A percentile compares a stretch with the other conserved stretches of the same genome.
Evolutionary conservation across 73 alveolate genomes (phyloP).

Genomic region (Paramecium primaurelia): DNA sequence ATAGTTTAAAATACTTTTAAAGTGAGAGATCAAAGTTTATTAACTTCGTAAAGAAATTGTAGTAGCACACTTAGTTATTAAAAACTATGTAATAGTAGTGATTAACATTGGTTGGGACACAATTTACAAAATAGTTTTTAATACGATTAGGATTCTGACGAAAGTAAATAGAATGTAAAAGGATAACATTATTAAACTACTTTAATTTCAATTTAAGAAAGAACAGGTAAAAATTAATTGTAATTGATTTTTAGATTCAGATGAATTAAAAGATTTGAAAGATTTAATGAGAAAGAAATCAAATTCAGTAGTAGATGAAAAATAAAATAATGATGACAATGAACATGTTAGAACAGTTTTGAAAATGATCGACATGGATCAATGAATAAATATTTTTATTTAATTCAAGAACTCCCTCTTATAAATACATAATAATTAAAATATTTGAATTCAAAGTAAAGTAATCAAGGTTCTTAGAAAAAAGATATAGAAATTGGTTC

Average conservation of each 20-base stretch:
- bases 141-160: not conserved
- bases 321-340: not conserved
- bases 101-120: slow-evolving; percentile 12
- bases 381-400: not conserved
- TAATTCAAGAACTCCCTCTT: not conserved
- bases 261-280: not conserved
- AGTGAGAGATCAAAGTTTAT: not conserved
- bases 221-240: not conserved
- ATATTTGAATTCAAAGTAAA: not conserved
- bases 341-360: slow-evolving; percentile 18
- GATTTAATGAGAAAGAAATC: slow-evolving; percentile 22
- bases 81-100: not conserved
- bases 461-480: not conserved
- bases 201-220: slow-evolving; percentile 9
- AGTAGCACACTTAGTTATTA: not conserved
- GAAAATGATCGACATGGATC: slow-evolving; percentile 18
- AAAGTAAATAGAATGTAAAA: not conserved
- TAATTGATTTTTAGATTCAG: not conserved
- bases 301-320: not conserved
- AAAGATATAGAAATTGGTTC: not conserved
- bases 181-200: not conserved
- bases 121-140: not conserved
- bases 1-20: not conserved
- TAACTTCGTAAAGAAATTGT: not conserved
- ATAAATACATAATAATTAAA: not conserved